Conservation (phyloP, 768 basidiomycete genomes). For the Punctularia strigosozonata region DNA sequence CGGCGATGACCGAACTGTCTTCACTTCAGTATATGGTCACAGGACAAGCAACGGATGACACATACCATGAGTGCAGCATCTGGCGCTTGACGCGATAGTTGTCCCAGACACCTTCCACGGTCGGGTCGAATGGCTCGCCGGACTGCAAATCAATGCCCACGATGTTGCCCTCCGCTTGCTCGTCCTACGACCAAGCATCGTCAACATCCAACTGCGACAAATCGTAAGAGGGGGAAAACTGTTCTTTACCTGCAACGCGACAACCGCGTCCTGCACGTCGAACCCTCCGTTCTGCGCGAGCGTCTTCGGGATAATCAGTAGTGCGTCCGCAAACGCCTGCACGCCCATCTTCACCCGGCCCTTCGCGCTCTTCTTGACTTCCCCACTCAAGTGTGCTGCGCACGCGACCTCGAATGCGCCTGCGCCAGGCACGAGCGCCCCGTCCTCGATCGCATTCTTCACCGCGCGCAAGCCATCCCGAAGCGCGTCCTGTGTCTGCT, state of each 20-base stretch:
- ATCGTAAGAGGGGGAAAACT: conserved; percentile 7
- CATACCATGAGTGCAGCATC: conserved; percentile 94
- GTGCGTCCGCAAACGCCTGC: conserved; percentile 90
- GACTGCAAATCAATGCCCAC: conserved; percentile 89
- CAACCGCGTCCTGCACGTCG: conserved; percentile 92
- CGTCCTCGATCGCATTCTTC: conserved; percentile 94
- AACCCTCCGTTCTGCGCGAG: conserved; percentile 92
- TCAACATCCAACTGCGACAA: conserved; percentile 2
- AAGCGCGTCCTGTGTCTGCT: conserved; percentile 96
- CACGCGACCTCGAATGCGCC: conserved; percentile 96
- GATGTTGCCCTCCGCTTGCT: conserved; percentile 84
- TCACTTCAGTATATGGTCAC: conserved; percentile 1
- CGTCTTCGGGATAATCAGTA: conserved; percentile 93
- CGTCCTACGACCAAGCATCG: conserved; percentile 46
- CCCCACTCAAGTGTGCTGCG: conserved; percentile 68
- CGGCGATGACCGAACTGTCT: conserved; percentile 81
- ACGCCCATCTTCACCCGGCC: conserved; percentile 96
- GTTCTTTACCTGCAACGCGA: conserved; percentile 66
- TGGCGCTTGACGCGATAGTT: conserved; percentile 98
- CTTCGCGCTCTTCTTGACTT: conserved; percentile 78
- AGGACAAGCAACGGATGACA: conserved; percentile 9
- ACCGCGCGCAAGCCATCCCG: conserved; percentile 93
- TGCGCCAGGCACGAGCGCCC: conserved; percentile 83
- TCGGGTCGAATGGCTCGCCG: conserved; percentile 94
- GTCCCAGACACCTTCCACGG: conserved; percentile 95